A percentile compares a stretch with the other conserved stretches of the same genome.
Evolutionary conservation across 176 grass and related monocot species (phyloP).

Genomic region (Musa beccarii): DNA sequence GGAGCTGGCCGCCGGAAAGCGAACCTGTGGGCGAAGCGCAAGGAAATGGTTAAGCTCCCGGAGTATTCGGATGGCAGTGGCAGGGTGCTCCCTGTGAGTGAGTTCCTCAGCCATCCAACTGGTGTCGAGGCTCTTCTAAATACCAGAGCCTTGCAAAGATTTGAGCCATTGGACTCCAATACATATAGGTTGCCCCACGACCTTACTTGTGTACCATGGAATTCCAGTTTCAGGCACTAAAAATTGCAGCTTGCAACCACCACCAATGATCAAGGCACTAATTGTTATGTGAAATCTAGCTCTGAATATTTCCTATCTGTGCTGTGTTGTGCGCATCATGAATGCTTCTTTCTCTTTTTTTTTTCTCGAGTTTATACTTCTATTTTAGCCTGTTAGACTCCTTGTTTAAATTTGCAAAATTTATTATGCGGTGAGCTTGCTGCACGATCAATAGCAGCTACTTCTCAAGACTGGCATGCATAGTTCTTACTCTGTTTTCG

Average conservation of each 20-base stretch:
- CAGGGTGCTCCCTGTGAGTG: constrained; percentile 21
- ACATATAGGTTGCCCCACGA: constrained; percentile 19
- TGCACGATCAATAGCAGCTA: background rate
- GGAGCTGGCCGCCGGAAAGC: background rate
- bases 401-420: background rate
- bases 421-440: background rate
- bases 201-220: background rate
- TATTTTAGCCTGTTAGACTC: background rate
- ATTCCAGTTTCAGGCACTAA: background rate
- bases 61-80: background rate
- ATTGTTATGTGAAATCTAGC: too few species aligned
- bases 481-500: background rate
- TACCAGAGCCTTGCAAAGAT: constrained; percentile 60
- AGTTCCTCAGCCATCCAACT: constrained; percentile 55
- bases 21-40: constrained; percentile 6
- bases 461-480: background rate
- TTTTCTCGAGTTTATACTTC: background rate
- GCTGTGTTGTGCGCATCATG: too few species aligned
- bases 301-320: too few species aligned
- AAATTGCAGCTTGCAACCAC: background rate
- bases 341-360: too few species aligned
- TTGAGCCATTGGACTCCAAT: constrained; percentile 31
- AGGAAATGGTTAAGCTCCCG: background rate
- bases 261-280: background rate
- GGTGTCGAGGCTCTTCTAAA: constrained; percentile 75